phyloP scores from a whole-genome alignment of 306 rosid species.

The Cyamopsis tetragonoloba region DNA sequence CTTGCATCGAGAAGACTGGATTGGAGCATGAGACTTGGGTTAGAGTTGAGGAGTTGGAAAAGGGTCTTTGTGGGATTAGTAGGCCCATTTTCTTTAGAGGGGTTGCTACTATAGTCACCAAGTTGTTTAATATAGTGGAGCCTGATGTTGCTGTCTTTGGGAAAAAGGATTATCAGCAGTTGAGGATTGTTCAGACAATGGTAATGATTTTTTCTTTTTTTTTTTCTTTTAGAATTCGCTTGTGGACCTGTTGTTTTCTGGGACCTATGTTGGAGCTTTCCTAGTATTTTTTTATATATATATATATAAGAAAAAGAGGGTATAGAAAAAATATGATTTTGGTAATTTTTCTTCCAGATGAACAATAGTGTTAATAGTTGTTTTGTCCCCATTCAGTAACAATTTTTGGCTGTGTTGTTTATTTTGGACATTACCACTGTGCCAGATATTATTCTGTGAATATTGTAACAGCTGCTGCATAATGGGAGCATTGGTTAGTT shows the following conservation, averaged over 20 bases:
- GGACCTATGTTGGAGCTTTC: too few relatives aligned
- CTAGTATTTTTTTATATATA: too few relatives aligned
- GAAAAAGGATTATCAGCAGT: slow-evolving; percentile 94
- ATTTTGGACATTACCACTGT: too few relatives aligned
- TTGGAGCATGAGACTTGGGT: slow-evolving; percentile 83
- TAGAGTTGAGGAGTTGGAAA: slow-evolving; percentile 65
- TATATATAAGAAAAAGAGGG: too few relatives aligned
- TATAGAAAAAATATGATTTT: too few relatives aligned
- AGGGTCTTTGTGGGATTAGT: slow-evolving; percentile 80
- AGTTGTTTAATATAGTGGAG: slow-evolving; percentile 83
- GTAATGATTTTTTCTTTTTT: slow-evolving; percentile 25
- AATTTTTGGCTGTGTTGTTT: too few relatives aligned
- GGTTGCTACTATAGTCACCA: slow-evolving; percentile 75
- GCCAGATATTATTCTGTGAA: background rate
- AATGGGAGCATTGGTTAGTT: background rate
- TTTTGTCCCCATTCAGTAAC: too few relatives aligned
- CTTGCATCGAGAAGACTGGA: slow-evolving; percentile 64
- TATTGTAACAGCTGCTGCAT: background rate
- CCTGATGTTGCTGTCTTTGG: slow-evolving; percentile 91
- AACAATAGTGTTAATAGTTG: too few relatives aligned
- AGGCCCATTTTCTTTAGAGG: slow-evolving; percentile 90
- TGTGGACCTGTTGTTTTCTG: too few relatives aligned
- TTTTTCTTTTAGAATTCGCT: background rate
- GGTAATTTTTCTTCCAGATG: too few relatives aligned
- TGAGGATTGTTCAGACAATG: slow-evolving; percentile 70